Conservation (phyloP, 1,139 yeast species). For the Trichomonascaceae sp. region DNA sequence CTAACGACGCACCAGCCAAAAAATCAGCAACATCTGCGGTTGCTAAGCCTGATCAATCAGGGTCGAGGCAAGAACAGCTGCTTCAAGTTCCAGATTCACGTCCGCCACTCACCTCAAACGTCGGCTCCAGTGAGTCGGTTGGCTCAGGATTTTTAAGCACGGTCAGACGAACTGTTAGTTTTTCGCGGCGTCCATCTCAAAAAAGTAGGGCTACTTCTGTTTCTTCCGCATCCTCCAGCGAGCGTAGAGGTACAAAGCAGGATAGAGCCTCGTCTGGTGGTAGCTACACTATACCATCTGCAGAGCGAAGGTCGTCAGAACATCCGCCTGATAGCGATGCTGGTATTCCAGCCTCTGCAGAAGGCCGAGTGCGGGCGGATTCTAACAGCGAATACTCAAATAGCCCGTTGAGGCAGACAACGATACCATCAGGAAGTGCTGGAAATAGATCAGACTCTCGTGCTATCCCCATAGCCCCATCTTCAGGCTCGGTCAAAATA, state of each 20-base stretch:
- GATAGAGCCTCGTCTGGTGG: background rate
- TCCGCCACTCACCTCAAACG: background rate
- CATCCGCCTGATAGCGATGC: slow-evolving; percentile 8
- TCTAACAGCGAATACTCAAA: background rate
- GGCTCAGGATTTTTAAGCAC: slow-evolving; percentile 15
- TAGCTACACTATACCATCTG: background rate
- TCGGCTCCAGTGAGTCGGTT: slow-evolving; percentile 4
- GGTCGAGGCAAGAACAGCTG: background rate
- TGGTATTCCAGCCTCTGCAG: background rate
- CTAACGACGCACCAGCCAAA: background rate
- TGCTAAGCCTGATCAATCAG: background rate
- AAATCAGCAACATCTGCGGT: background rate
- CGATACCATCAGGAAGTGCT: background rate
- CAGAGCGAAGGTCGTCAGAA: slow-evolving; percentile 10
- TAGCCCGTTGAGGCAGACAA: background rate
- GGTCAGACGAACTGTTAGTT: slow-evolving; percentile 22
- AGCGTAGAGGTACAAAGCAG: slow-evolving; percentile 1
- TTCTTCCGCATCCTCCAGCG: slow-evolving; percentile 2
- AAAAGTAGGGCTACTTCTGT: slow-evolving; percentile 19
- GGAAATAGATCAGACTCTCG: background rate
- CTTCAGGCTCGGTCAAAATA: slow-evolving; percentile 16
- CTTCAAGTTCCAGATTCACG: background rate
- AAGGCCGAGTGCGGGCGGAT: background rate
- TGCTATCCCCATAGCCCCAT: background rate
- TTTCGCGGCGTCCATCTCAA: slow-evolving; percentile 18